Conservation (phyloP, 1,284 basidiomycete species). For the Phellopilus nigrolimitatus region DNA sequence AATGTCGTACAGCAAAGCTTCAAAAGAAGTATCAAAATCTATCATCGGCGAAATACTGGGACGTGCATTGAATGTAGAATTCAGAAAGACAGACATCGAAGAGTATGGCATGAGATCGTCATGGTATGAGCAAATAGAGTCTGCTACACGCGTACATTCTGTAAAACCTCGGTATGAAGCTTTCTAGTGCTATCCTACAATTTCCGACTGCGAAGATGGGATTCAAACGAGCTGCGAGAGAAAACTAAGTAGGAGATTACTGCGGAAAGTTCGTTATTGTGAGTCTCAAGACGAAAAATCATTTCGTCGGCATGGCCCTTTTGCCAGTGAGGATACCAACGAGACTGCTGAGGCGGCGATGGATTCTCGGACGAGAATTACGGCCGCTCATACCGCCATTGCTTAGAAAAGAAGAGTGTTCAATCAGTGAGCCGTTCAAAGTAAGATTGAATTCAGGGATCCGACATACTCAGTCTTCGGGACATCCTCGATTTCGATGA, state of each 20-base stretch:
- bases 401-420: neutral
- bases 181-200: slow-evolving; percentile 6
- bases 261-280: no score
- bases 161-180: neutral
- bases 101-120: neutral
- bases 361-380: slow-evolving; percentile 6
- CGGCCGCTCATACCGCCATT: slow-evolving; percentile 1
- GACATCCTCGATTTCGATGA: slow-evolving; percentile 8
- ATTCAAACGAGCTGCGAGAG: neutral
- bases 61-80: neutral
- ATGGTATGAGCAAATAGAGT: no score
- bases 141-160: no score
- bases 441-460: neutral
- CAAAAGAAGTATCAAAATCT: no score
- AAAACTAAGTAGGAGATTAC: slow-evolving; percentile 6
- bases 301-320: slow-evolving; percentile 6
- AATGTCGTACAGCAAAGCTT: no score
- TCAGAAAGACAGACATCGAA: no score
- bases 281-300: no score
- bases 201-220: no score
- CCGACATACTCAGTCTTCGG: slow-evolving; percentile 3
- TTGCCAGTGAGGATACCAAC: slow-evolving; percentile 12
- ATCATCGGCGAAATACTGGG: slow-evolving; percentile 7
- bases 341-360: slow-evolving; percentile 16
- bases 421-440: neutral